Conservation (phyloP, 495 filamentous ascomycete genomes). For the Tuber melanosporum region DNA sequence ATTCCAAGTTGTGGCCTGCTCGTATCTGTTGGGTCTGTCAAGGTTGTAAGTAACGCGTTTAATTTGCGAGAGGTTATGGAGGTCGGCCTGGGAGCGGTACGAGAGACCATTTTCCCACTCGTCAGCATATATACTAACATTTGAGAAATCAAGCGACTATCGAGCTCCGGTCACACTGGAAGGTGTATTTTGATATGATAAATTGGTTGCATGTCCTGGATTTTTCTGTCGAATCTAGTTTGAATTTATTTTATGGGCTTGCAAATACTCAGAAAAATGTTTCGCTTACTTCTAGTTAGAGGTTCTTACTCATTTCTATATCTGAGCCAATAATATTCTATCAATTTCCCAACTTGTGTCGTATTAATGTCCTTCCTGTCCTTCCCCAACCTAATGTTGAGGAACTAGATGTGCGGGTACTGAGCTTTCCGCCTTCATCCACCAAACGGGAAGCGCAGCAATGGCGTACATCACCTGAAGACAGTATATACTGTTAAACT, state of each 20-base stretch:
- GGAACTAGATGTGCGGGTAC: not conserved
- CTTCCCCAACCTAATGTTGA: not conserved
- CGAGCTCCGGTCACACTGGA: not conserved
- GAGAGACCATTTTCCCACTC: not conserved
- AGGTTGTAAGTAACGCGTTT: conserved; percentile 19
- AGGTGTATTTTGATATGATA: not conserved
- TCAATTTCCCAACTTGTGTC: not conserved
- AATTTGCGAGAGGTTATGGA: not conserved
- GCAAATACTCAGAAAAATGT: not conserved
- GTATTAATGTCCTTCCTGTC: not conserved
- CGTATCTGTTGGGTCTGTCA: conserved; percentile 41
- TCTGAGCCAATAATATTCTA: not conserved
- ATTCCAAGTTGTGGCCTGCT: conserved; percentile 39
- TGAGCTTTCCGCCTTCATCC: not conserved
- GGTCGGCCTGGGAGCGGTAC: not conserved
- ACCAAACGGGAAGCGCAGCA: not conserved
- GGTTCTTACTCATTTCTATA: not conserved
- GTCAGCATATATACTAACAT: not conserved
- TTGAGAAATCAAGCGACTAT: not conserved
- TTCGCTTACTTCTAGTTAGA: not conserved
- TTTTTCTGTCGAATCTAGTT: not conserved
- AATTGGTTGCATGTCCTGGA: not conserved
- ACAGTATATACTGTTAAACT: not conserved
- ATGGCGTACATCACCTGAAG: not conserved
- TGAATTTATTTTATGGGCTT: not conserved